These are phyloP conservation scores for Paraconiothyrium sp. DNA, from an alignment of 2,329 filamentous ascomycete genomes.

Conservation along the genomic window DNA sequence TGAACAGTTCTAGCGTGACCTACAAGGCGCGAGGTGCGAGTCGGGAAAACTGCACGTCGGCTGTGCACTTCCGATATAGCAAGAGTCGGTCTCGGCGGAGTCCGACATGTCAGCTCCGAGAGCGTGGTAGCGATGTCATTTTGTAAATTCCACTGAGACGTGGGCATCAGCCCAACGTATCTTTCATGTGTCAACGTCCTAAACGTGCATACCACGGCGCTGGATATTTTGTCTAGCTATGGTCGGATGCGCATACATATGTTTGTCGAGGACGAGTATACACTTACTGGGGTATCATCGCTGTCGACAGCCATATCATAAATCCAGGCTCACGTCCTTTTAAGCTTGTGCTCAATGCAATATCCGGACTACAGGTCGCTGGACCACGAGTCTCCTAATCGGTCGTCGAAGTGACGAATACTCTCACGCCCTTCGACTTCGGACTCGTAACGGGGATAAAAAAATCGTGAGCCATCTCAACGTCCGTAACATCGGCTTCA, in stretches of 20 bases:
- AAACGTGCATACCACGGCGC: not conserved
- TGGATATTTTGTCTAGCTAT: not conserved
- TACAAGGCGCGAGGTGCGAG: not conserved
- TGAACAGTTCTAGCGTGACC: not conserved
- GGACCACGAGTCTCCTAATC: conserved; percentile 21
- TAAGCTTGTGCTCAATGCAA: not conserved
- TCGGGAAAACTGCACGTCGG: not conserved
- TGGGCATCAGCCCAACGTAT: too few relatives aligned
- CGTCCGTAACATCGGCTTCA: conserved; percentile 41
- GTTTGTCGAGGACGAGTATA: not conserved
- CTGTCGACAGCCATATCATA: not conserved
- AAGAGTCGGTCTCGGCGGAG: not conserved
- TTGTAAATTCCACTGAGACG: not conserved
- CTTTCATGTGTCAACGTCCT: not conserved
- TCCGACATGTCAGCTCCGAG: not conserved
- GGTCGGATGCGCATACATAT: not conserved
- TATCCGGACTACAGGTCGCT: not conserved
- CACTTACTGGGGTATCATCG: not conserved
- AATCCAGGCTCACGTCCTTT: not conserved
- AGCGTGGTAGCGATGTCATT: not conserved
- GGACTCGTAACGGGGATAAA: conserved; percentile 48
- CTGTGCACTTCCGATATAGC: not conserved
- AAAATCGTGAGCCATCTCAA: conserved; percentile 48
- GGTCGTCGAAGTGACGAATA: conserved; percentile 34
- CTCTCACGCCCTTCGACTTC: conserved; percentile 49